Percentiles rank a stretch among this genome's conserved stretches.
These are phyloP conservation scores for Phytophthora pseudosyringae DNA, from an alignment of 352 stramenopile species.

Conservation along the genomic window DNA sequence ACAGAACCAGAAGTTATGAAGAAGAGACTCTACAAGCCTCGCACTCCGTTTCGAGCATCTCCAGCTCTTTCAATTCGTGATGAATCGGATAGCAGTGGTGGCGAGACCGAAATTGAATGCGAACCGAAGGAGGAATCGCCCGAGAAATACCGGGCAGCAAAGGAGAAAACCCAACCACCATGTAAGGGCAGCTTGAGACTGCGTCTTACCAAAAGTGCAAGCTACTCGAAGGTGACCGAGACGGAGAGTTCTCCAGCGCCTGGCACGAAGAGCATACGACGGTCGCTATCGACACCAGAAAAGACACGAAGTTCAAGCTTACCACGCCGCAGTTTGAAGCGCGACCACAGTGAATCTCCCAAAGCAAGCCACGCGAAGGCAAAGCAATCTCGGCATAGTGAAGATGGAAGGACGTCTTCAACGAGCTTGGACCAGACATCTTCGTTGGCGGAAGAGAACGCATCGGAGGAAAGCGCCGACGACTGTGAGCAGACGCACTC, in stretches of 20 bases:
- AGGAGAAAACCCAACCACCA: not conserved
- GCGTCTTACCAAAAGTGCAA: constrained; percentile 24
- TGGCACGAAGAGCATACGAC: constrained; percentile 13
- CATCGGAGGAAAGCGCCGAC: not conserved
- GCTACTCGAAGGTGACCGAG: constrained; percentile 14
- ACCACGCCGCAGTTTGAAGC: constrained; percentile 16
- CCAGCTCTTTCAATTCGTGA: constrained; percentile 34
- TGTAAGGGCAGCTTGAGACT: constrained; percentile 2
- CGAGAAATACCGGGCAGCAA: constrained; percentile 8
- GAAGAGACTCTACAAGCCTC: constrained; percentile 56
- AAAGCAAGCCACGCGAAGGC: not conserved
- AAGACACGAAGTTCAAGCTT: constrained; percentile 10
- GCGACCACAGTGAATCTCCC: constrained; percentile 8
- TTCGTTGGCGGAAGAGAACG: constrained; percentile 2
- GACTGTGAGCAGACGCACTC: not conserved
- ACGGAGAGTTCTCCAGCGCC: not conserved
- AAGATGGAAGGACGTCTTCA: not conserved
- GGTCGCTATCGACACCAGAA: constrained; percentile 37
- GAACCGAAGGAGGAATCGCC: constrained; percentile 50
- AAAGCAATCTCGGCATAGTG: constrained; percentile 34
- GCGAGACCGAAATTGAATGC: constrained; percentile 68
- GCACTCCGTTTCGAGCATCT: constrained; percentile 38
- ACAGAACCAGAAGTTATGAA: constrained; percentile 24
- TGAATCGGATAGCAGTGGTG: constrained; percentile 57
- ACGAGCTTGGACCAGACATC: not conserved